Evolutionary conservation across 31 red algal species (phyloP).

Genomic region (Bonnemaisonia californica): DNA sequence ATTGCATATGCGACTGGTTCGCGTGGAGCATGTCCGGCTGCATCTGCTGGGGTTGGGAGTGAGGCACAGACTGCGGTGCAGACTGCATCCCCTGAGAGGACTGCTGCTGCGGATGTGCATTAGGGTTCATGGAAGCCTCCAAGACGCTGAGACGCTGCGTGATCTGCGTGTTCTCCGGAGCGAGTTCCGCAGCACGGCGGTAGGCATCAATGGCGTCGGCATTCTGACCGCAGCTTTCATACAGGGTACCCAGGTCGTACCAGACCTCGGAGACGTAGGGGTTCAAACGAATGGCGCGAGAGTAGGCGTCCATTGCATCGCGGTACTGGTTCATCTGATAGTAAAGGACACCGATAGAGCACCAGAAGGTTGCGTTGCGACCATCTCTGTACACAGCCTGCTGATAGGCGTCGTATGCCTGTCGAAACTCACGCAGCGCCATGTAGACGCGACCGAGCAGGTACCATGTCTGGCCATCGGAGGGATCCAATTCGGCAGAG

Average conservation of each 20-base stretch:
- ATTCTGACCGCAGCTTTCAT: slow-evolving; percentile 85
- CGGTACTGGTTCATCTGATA: slow-evolving; percentile 89
- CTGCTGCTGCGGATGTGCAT: slow-evolving; percentile 37
- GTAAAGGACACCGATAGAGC: slow-evolving; percentile 97
- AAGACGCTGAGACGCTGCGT: slow-evolving; percentile 51
- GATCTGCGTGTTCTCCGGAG: slow-evolving; percentile 77
- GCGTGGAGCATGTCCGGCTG: slow-evolving; percentile 45
- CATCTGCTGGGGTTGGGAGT: slow-evolving; percentile 38
- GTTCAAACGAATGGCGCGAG: slow-evolving; percentile 90
- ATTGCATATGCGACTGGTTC: slow-evolving; percentile 28
- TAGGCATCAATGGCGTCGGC: slow-evolving; percentile 89
- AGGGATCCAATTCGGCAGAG: slow-evolving; percentile 73
- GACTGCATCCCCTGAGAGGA: slow-evolving; percentile 14
- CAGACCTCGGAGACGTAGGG: slow-evolving; percentile 92
- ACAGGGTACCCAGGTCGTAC: slow-evolving; percentile 92
- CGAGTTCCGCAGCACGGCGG: slow-evolving; percentile 69
- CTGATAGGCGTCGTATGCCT: slow-evolving; percentile 92
- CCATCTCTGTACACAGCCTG: slow-evolving; percentile 85
- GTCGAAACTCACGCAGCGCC: slow-evolving; percentile 55
- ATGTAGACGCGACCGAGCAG: slow-evolving; percentile 86
- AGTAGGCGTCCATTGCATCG: slow-evolving; percentile 96
- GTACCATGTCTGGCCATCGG: slow-evolving; percentile 91
- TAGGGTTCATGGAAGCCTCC: slow-evolving; percentile 43
- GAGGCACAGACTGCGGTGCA: background rate
- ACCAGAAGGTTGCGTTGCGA: slow-evolving; percentile 90